phyloP scores from a whole-genome alignment of 495 filamentous ascomycete genomes.

The Aspergillus avenaceus region DNA sequence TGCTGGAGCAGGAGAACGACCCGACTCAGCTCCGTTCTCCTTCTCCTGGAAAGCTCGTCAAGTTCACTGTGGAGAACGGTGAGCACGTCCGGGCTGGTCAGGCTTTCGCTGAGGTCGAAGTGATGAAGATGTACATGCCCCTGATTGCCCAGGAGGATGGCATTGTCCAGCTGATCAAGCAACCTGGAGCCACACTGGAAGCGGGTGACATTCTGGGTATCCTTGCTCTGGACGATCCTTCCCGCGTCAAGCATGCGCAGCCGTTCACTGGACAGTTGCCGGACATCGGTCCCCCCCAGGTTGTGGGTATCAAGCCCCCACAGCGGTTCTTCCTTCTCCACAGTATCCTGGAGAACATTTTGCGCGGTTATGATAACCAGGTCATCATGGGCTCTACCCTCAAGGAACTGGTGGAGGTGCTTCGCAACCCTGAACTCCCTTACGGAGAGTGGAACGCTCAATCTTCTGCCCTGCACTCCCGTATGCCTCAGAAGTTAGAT shows the following conservation, averaged over 20 bases:
- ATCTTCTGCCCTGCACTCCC: slow-evolving; percentile 87
- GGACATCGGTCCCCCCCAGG: slow-evolving; percentile 76
- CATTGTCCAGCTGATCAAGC: slow-evolving; percentile 97
- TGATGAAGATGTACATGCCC: slow-evolving; percentile 99
- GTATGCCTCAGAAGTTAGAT: slow-evolving; percentile 94
- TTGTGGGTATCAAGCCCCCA: slow-evolving; percentile 87
- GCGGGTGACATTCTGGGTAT: slow-evolving; percentile 99
- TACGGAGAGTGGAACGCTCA: slow-evolving; percentile 97
- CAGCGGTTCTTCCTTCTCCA: slow-evolving; percentile 77
- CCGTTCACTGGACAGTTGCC: slow-evolving; percentile 94
- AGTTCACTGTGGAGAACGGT: slow-evolving; percentile 95
- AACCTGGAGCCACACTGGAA: slow-evolving; percentile 95
- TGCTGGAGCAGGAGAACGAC: slow-evolving; percentile 98
- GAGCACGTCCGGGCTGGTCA: slow-evolving; percentile 92
- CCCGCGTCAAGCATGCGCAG: slow-evolving; percentile 93
- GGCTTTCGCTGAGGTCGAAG: slow-evolving; percentile 94
- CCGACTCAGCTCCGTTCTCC: slow-evolving; percentile 94
- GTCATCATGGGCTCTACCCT: slow-evolving; percentile 88
- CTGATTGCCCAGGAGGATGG: slow-evolving; percentile 95
- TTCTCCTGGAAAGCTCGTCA: slow-evolving; percentile 96
- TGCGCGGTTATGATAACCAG: slow-evolving; percentile 94
- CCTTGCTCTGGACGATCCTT: slow-evolving; percentile 90
- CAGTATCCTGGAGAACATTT: slow-evolving; percentile 80
- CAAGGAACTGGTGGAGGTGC: slow-evolving; percentile 84
- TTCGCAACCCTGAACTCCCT: slow-evolving; percentile 84